phyloP scores from a whole-genome alignment of 208 protist genomes.

The Crithidia bombi region DNA sequence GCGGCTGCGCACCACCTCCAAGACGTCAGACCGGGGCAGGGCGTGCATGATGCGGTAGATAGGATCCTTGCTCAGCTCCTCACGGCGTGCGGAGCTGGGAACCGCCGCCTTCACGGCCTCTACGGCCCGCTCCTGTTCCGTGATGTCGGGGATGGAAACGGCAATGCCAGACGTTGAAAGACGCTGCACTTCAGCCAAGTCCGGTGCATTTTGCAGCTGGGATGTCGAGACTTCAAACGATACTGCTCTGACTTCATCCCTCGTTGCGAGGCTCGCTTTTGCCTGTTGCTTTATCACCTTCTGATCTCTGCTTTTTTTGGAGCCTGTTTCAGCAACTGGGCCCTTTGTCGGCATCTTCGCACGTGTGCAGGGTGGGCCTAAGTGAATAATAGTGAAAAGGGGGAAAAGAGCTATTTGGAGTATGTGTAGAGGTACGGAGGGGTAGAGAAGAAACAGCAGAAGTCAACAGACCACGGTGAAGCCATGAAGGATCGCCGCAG shows the following conservation, averaged over 20 bases:
- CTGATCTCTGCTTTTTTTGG: background rate
- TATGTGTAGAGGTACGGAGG: too few species aligned
- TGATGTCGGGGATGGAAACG: background rate
- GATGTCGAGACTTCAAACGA: background rate
- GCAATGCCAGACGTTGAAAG: background rate
- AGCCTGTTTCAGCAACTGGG: background rate
- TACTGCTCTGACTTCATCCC: background rate
- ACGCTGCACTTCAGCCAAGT: background rate
- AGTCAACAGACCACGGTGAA: too few species aligned
- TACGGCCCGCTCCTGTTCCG: conserved; percentile 22
- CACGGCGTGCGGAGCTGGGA: conserved; percentile 2
- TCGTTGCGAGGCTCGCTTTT: background rate
- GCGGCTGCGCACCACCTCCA: conserved; percentile 80
- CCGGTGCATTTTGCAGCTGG: background rate
- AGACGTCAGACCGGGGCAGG: conserved; percentile 75
- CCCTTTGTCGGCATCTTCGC: too few species aligned
- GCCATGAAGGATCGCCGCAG: too few species aligned
- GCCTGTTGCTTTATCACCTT: background rate
- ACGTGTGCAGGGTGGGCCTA: too few species aligned
- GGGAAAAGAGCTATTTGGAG: too few species aligned
- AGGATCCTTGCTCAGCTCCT: conserved; percentile 51
- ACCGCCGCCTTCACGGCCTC: conserved; percentile 23
- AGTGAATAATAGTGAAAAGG: too few species aligned
- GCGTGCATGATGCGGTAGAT: conserved; percentile 90
- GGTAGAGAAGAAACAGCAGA: too few species aligned